Percentiles rank a stretch among this genome's conserved stretches.
These are phyloP conservation scores for Entomortierella chlamydospora DNA, from an alignment of 192 early-diverging fungal species.

Conservation along the genomic window DNA sequence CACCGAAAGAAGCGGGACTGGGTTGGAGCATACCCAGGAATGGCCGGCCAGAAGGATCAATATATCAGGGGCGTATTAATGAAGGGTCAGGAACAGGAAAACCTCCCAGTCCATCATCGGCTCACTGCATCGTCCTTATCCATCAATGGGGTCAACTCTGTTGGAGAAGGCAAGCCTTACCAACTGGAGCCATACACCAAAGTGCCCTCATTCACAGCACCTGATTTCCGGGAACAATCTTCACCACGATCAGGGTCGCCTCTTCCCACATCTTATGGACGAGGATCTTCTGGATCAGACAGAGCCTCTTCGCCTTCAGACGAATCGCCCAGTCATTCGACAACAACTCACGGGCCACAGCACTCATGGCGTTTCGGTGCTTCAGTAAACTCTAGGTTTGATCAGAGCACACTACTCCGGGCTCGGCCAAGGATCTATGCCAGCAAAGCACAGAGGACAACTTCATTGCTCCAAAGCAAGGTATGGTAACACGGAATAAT, in stretches of 20 bases:
- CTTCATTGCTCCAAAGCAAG: conserved; percentile 46
- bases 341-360: neutral
- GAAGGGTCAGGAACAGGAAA: conserved; percentile 12
- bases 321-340: neutral
- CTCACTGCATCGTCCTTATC: neutral
- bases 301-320: neutral
- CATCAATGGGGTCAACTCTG: neutral
- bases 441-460: conserved; percentile 34
- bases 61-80: conserved; percentile 11
- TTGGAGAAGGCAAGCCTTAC: conserved; percentile 20
- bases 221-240: conserved; percentile 18
- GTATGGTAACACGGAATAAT: conserved; percentile 1
- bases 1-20: conserved; percentile 19
- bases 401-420: conserved; percentile 28
- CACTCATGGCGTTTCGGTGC: conserved; percentile 1
- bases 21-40: conserved; percentile 42
- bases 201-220: conserved; percentile 14
- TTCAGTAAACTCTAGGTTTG: conserved; percentile 13
- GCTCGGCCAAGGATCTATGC: conserved; percentile 42
- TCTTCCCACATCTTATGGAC: conserved; percentile 16
- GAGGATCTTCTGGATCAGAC: neutral
- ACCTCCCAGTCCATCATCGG: neutral
- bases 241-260: conserved; percentile 1
- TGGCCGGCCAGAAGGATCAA: neutral
- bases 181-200: conserved; percentile 46